Conservation (phyloP, 75 land plant species). For the Cupressus sempervirens region DNA sequence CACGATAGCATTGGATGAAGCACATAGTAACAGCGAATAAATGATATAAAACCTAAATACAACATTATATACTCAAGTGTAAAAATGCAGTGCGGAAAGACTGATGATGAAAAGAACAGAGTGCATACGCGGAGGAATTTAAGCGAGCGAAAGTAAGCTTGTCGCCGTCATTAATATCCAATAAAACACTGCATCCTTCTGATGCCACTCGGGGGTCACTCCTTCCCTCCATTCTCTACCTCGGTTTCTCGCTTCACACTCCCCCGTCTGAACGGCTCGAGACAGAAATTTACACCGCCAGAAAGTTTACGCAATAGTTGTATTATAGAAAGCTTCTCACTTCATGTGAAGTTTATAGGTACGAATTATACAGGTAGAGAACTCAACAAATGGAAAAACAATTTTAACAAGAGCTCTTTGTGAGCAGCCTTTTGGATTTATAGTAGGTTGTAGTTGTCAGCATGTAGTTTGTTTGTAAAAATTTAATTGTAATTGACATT, state of each 20-base stretch:
- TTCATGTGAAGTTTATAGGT: too few species aligned
- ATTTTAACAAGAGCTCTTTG: too few species aligned
- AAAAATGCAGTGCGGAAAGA: neutral
- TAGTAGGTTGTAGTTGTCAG: too few species aligned
- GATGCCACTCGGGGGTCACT: slow-evolving; percentile 32
- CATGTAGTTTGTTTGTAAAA: too few species aligned
- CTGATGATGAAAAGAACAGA: neutral
- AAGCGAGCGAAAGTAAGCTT: slow-evolving; percentile 82
- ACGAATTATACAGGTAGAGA: too few species aligned
- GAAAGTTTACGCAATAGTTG: neutral
- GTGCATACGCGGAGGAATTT: slow-evolving; percentile 51
- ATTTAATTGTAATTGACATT: too few species aligned
- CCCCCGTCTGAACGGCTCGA: neutral
- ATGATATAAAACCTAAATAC: neutral
- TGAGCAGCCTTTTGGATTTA: too few species aligned
- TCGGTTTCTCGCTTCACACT: neutral
- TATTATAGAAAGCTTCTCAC: neutral
- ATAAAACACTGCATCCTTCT: slow-evolving; percentile 88
- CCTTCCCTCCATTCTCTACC: neutral
- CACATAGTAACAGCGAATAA: neutral
- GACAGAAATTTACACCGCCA: neutral
- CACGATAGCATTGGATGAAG: neutral
- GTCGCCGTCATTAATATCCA: slow-evolving; percentile 96
- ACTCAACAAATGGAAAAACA: too few species aligned
- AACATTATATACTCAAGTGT: neutral